Percentiles rank a stretch among this genome's conserved stretches.
These are phyloP conservation scores for Veloporphyrellus conicus DNA, from an alignment of 1,284 basidiomycete species.

Conservation along the genomic window DNA sequence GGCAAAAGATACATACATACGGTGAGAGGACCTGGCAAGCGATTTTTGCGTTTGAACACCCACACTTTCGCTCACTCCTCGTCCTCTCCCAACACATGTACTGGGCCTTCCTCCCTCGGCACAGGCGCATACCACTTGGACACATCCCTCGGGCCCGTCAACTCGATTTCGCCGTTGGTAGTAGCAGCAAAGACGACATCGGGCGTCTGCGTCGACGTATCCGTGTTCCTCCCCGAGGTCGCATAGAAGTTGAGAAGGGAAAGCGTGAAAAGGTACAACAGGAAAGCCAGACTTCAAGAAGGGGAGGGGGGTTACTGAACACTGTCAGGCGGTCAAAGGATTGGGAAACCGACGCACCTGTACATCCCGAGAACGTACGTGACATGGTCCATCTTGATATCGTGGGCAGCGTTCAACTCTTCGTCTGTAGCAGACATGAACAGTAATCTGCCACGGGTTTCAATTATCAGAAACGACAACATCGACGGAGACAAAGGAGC, in stretches of 20 bases:
- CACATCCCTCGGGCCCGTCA: constrained; percentile 24
- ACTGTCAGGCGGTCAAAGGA: background rate
- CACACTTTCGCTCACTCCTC: constrained; percentile 20
- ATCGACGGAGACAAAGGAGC: constrained; percentile 1
- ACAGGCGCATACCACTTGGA: constrained; percentile 42
- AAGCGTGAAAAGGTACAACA: constrained; percentile 70
- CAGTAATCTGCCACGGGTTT: constrained; percentile 45
- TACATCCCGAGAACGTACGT: constrained; percentile 83
- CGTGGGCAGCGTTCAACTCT: constrained; percentile 68
- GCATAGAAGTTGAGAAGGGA: constrained; percentile 56
- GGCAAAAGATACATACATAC: background rate
- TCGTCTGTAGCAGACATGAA: constrained; percentile 94
- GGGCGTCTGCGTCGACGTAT: constrained; percentile 10
- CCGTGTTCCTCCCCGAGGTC: constrained; percentile 58
- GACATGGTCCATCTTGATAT: constrained; percentile 79
- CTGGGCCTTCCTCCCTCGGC: constrained; percentile 28
- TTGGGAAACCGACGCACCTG: constrained; percentile 41
- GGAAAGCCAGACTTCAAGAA: constrained; percentile 57
- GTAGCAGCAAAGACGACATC: constrained; percentile 23
- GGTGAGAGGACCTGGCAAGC: no score
- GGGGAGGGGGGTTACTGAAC: background rate
- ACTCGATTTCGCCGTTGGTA: constrained; percentile 29
- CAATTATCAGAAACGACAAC: background rate
- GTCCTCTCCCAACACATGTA: constrained; percentile 36
- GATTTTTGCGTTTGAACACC: no score